These are phyloP conservation scores for Oryza meridionalis DNA, from an alignment of 176 grass and related monocot species.

Conservation along the genomic window DNA sequence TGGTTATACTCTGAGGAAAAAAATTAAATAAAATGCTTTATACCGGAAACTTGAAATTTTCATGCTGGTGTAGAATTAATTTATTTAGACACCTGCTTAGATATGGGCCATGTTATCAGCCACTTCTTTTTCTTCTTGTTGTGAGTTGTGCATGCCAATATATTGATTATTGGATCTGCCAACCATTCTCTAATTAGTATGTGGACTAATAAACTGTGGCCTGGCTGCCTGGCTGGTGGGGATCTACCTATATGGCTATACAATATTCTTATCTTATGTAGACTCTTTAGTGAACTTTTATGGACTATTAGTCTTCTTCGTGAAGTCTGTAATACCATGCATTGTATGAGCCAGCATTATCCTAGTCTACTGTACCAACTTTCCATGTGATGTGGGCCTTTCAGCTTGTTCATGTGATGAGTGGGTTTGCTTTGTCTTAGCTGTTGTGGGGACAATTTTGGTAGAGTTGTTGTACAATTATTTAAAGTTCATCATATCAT, in stretches of 20 bases:
- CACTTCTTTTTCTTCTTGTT: neutral
- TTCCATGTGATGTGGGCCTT: slow-evolving; percentile 34
- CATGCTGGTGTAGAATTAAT: slow-evolving; percentile 31
- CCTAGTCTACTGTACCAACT: neutral
- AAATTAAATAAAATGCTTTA: neutral
- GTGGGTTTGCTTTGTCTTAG: slow-evolving; percentile 48
- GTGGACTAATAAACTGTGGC: neutral
- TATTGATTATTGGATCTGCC: slow-evolving; percentile 4
- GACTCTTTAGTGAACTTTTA: slow-evolving; percentile 2
- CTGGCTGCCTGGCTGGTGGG: neutral
- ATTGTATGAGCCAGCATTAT: slow-evolving; percentile 33
- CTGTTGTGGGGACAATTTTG: slow-evolving; percentile 42
- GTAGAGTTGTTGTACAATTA: slow-evolving; percentile 21
- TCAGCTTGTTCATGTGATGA: slow-evolving; percentile 43
- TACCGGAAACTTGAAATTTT: neutral
- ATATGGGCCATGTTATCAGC: neutral
- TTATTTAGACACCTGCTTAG: neutral
- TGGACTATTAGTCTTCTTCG: neutral
- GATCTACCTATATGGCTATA: slow-evolving; percentile 8
- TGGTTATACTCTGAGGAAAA: slow-evolving; percentile 1
- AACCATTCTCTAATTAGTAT: slow-evolving; percentile 11
- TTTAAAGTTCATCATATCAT: slow-evolving; percentile 3
- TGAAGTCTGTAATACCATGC: slow-evolving; percentile 17
- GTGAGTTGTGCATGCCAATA: neutral
- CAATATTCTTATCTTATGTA: neutral